Evolutionary conservation across 2,329 filamentous ascomycete genomes (phyloP).

Genomic region (Helminthosporium solani): DNA sequence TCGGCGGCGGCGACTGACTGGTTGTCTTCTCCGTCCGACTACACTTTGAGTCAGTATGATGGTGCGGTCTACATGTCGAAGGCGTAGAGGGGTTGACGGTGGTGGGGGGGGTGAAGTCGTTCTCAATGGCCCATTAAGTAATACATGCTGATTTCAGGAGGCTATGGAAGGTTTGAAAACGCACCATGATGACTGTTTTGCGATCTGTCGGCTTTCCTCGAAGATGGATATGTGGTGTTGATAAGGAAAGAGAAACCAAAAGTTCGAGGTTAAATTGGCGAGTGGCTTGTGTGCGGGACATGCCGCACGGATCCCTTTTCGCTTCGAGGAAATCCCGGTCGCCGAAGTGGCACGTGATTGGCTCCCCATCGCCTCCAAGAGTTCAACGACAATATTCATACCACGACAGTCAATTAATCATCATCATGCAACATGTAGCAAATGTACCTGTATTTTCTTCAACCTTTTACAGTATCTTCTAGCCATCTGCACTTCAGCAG

Average conservation of each 20-base stretch:
- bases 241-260: slow-evolving; percentile 10
- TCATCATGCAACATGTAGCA: too few species aligned
- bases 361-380: too few species aligned
- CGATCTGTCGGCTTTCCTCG: slow-evolving; percentile 48
- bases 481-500: too few species aligned
- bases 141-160: neutral
- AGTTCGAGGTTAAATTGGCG: slow-evolving; percentile 19
- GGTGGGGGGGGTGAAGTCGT: slow-evolving; percentile 1
- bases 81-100: slow-evolving; percentile 1
- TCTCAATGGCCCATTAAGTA: neutral
- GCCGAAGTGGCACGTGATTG: neutral
- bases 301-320: slow-evolving; percentile 11
- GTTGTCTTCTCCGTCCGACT: slow-evolving; percentile 99
- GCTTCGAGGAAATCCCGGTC: slow-evolving; percentile 3
- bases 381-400: too few species aligned
- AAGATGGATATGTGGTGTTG: slow-evolving; percentile 33
- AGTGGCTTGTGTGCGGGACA: slow-evolving; percentile 15
- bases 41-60: slow-evolving; percentile 10
- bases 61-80: slow-evolving; percentile 25
- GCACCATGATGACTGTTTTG: slow-evolving; percentile 45
- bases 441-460: too few species aligned
- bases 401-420: too few species aligned
- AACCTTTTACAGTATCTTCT: too few species aligned
- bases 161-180: slow-evolving; percentile 4
- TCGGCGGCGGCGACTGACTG: slow-evolving; percentile 72